These are phyloP conservation scores for Leonotis leonurus DNA, from an alignment of 257 asterid genomes.

Conservation along the genomic window DNA sequence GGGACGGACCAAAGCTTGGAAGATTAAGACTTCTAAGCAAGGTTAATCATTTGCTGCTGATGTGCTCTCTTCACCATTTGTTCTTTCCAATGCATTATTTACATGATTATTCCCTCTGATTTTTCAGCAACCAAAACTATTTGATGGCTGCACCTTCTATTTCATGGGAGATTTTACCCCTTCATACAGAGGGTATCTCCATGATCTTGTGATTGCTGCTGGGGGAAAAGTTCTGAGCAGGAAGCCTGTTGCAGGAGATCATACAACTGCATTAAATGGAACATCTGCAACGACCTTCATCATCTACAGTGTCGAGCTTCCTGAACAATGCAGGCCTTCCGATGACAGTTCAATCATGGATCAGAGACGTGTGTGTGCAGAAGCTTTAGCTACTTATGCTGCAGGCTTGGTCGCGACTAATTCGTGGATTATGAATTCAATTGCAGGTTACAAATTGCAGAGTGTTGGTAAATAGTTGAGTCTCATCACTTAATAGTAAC, in stretches of 20 bases:
- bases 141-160: constrained; percentile 53
- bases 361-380: constrained; percentile 40
- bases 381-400: constrained; percentile 55
- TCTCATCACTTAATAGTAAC: constrained; percentile 4
- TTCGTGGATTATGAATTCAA: constrained; percentile 70
- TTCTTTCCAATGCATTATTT: background rate
- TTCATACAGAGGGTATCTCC: constrained; percentile 67
- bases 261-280: constrained; percentile 13
- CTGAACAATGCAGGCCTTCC: constrained; percentile 34
- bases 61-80: background rate
- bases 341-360: constrained; percentile 25
- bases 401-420: constrained; percentile 57
- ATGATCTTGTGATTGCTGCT: constrained; percentile 72
- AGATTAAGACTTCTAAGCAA: constrained; percentile 60
- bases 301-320: constrained; percentile 55
- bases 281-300: constrained; percentile 31
- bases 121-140: constrained; percentile 81
- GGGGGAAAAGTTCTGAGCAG: constrained; percentile 78
- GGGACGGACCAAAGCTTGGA: constrained; percentile 75
- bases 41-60: constrained; percentile 34
- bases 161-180: constrained; percentile 60
- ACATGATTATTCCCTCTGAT: background rate
- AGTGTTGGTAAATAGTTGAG: constrained; percentile 12
- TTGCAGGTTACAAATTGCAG: constrained; percentile 64
- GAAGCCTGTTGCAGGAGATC: constrained; percentile 54